These are phyloP conservation scores for Schwanniomyces occidentalis DNA, from an alignment of 805 yeast genomes.

Conservation along the genomic window DNA sequence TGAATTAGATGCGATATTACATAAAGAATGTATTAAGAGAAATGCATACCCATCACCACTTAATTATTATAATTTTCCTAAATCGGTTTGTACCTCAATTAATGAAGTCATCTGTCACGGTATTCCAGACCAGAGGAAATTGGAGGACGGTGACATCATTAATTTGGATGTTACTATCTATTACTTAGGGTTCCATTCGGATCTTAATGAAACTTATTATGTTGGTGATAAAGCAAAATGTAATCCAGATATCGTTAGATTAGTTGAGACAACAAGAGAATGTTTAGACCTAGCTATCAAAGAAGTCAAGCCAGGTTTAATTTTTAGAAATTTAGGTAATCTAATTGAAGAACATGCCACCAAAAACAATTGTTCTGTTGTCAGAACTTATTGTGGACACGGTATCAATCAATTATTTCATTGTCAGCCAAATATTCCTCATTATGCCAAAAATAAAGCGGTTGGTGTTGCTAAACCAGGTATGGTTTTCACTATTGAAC, in stretches of 20 bases:
- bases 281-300: slow-evolving; percentile 81
- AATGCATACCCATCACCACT: slow-evolving; percentile 93
- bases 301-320: slow-evolving; percentile 85
- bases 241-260: slow-evolving; percentile 79
- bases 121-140: slow-evolving; percentile 84
- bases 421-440: slow-evolving; percentile 89
- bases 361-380: slow-evolving; percentile 78
- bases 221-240: slow-evolving; percentile 85
- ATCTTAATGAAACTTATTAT: slow-evolving; percentile 93
- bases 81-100: slow-evolving; percentile 87
- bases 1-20: slow-evolving; percentile 82
- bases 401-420: slow-evolving; percentile 89
- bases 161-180: slow-evolving; percentile 87
- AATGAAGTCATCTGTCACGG: slow-evolving; percentile 98
- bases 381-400: slow-evolving; percentile 90
- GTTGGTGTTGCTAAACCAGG: slow-evolving; percentile 95
- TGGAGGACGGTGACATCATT: slow-evolving; percentile 92
- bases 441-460: slow-evolving; percentile 90
- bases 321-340: slow-evolving; percentile 85
- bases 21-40: slow-evolving; percentile 83
- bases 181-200: slow-evolving; percentile 89
- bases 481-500: slow-evolving; percentile 95
- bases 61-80: slow-evolving; percentile 92
- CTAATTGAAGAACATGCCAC: slow-evolving; percentile 85
- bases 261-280: slow-evolving; percentile 88